Evolutionary conservation across 257 asterid genomes (phyloP).

Genomic region (Solanum pennellii): DNA sequence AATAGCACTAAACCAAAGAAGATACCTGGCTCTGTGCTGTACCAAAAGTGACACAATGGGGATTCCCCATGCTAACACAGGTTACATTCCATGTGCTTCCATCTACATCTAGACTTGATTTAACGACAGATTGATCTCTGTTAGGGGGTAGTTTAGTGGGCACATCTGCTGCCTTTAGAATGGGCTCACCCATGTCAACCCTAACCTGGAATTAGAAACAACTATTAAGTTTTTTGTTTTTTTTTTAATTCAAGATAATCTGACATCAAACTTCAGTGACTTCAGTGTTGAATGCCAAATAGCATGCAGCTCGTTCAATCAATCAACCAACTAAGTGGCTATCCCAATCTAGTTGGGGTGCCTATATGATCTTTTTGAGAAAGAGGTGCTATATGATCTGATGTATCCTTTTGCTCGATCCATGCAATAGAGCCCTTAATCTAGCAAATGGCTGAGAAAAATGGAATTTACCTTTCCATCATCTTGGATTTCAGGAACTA

Average conservation of each 20-base stretch:
- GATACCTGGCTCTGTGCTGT: slow-evolving; percentile 39
- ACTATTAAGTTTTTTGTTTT: not conserved
- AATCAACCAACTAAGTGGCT: not conserved
- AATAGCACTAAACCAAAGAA: not conserved
- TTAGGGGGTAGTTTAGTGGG: slow-evolving; percentile 72
- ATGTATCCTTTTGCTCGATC: not conserved
- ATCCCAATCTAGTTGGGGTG: not conserved
- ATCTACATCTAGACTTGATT: slow-evolving; percentile 45
- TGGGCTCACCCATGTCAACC: slow-evolving; percentile 96
- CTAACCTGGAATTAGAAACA: slow-evolving; percentile 41
- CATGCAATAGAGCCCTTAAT: not conserved
- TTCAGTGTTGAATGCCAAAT: not conserved
- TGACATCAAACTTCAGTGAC: not conserved
- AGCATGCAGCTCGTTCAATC: not conserved
- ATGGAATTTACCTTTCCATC: slow-evolving; percentile 62
- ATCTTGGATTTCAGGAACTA: slow-evolving; percentile 83
- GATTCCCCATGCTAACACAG: slow-evolving; percentile 93
- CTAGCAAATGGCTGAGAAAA: not conserved
- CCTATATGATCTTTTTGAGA: not conserved
- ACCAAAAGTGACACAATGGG: slow-evolving; percentile 71
- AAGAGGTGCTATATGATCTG: not conserved
- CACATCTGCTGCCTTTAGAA: slow-evolving; percentile 78
- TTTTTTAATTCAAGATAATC: not conserved
- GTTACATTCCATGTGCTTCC: slow-evolving; percentile 65
- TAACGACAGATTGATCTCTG: slow-evolving; percentile 53